Base-by-base conservation (phyloP, 306 rosid genomes). In the Inga laurina region DNA sequence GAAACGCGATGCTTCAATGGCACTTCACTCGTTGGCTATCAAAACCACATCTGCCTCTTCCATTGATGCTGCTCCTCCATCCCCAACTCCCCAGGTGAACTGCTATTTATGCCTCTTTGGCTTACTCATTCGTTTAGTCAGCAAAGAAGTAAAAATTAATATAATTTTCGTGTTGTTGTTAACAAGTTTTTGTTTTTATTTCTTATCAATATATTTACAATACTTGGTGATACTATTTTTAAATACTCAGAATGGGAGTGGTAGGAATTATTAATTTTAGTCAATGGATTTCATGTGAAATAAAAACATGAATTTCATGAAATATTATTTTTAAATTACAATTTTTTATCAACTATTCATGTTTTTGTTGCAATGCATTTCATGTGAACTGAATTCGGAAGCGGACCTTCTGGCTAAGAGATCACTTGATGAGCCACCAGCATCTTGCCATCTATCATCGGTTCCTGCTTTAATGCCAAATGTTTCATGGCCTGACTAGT, bases 41-140 rank as follows among this genome's bases (percentile, higher is more conserved):
- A 92, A 89, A 91, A 85, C 92, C 78, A 82, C 57, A 82, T 64
- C 89, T 72, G 87, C 85, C 81, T 88, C 99, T 87, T 91, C 88
- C 51, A 84, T 83, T 51, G 95, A 91, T 88, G 92, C 89, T 57
- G 97, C 95, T 82, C 93, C 97, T 68, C 93, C 89, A 46, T 91
- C 99, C 54, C 98, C 99, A 77, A 86, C 93, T 61, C 92, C 87
- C n/a, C 94, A 92, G 98, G 99, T 89, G 77, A 72, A 75, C 74
- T 34, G 51, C 71, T 66, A 12, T 76, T 32, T 39, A 44, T 79
- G n/a, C 51, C 57, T 74, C 39, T 35, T 72, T 74, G 37, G 32
- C 16, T 76, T 52, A 35, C 21, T 21, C 49, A 13, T 80, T 81
- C 14, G n/a, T 76, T 74, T 49, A 14, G 11, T n/a, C 76, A 14